These are phyloP conservation scores for Wickerhamomyces sp. DNA, from an alignment of 1,139 yeast genomes.

Conservation along the genomic window DNA sequence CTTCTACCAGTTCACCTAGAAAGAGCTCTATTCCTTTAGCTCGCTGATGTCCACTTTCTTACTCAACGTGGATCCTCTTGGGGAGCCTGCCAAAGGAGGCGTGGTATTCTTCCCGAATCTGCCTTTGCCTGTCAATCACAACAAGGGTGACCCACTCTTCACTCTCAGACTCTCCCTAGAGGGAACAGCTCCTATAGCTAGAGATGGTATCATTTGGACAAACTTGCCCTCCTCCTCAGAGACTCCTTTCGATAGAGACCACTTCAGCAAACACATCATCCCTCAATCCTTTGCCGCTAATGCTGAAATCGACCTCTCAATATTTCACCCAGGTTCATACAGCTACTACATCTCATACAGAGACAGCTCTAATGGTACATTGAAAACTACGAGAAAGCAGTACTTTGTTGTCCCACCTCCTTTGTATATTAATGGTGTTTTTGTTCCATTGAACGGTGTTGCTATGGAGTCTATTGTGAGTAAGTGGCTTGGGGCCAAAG, in stretches of 20 bases:
- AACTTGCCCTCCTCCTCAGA: slow-evolving; percentile 55
- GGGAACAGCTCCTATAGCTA: slow-evolving; percentile 69
- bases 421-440: slow-evolving; percentile 49
- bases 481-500: slow-evolving; percentile 78
- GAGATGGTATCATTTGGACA: slow-evolving; percentile 67
- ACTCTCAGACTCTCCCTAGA: slow-evolving; percentile 58
- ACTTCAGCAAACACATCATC: slow-evolving; percentile 44
- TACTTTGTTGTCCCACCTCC: slow-evolving; percentile 84
- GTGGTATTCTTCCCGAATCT: slow-evolving; percentile 61
- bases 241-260: slow-evolving; percentile 48
- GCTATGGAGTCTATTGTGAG: slow-evolving; percentile 83
- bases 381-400: slow-evolving; percentile 47
- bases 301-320: slow-evolving; percentile 51
- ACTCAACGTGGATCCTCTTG: slow-evolving; percentile 18
- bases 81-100: slow-evolving; percentile 37
- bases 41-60: slow-evolving; percentile 23
- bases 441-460: slow-evolving; percentile 71
- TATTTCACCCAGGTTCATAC: slow-evolving; percentile 76
- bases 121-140: slow-evolving; percentile 37
- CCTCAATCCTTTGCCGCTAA: slow-evolving; percentile 54
- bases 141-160: slow-evolving; percentile 43
- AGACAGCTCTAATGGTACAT: slow-evolving; percentile 27
- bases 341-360: slow-evolving; percentile 57
- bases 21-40: no score
- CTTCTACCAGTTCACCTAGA: no score